These are phyloP conservation scores for Apodospora peruviana DNA, from an alignment of 495 filamentous ascomycete genomes.

Conservation along the genomic window DNA sequence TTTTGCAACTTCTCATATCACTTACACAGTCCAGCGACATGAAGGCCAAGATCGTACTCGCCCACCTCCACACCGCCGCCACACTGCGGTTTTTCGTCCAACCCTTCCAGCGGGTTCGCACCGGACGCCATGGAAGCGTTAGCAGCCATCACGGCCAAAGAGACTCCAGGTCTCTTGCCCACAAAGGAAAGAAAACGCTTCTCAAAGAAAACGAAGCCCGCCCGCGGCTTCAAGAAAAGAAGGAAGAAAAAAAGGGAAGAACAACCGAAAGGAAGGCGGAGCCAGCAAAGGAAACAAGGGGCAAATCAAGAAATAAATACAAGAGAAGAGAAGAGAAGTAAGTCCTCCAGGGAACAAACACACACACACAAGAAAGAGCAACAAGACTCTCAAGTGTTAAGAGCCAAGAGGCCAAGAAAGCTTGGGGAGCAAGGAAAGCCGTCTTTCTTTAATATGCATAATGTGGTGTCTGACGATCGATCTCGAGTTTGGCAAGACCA, in stretches of 20 bases:
- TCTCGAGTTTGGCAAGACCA: slow-evolving; percentile 3
- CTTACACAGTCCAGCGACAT: slow-evolving; percentile 47
- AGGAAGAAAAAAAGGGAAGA: slow-evolving; percentile 10
- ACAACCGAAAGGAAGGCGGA: slow-evolving; percentile 7
- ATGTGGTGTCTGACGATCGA: slow-evolving; percentile 4
- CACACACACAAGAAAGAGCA: slow-evolving; percentile 1
- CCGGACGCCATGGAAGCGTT: neutral
- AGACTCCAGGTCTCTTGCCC: slow-evolving; percentile 13
- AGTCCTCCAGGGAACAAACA: slow-evolving; percentile 25
- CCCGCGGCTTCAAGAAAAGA: slow-evolving; percentile 20
- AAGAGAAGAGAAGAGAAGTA: slow-evolving; percentile 17
- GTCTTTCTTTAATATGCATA: slow-evolving; percentile 18
- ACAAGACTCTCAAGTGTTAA: neutral
- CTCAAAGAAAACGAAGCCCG: slow-evolving; percentile 16
- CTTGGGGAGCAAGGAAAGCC: neutral
- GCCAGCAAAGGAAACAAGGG: slow-evolving; percentile 8
- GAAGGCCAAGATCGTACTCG: slow-evolving; percentile 45
- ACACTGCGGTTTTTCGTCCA: slow-evolving; percentile 38
- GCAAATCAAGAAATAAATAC: slow-evolving; percentile 16
- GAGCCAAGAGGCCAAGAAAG: slow-evolving; percentile 5
- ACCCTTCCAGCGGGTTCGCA: slow-evolving; percentile 1
- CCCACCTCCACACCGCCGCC: slow-evolving; percentile 35
- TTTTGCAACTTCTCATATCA: no score
- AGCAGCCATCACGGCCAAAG: neutral
- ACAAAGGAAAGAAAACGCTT: slow-evolving; percentile 3